These are phyloP conservation scores for Nicotiana obtusifolia DNA, from an alignment of 257 asterid genomes.

Conservation along the genomic window DNA sequence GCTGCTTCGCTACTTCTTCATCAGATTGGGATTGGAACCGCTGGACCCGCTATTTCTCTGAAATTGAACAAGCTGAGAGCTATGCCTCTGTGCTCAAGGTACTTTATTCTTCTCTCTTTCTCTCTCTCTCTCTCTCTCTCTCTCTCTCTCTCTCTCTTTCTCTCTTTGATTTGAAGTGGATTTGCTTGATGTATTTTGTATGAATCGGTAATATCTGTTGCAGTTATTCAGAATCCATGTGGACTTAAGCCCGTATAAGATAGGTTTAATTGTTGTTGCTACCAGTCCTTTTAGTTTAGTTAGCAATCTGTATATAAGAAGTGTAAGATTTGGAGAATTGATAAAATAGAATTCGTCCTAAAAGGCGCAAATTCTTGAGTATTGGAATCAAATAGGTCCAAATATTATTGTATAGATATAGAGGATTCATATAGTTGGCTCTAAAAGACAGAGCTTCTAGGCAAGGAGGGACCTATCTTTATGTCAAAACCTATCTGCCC, in stretches of 20 bases:
- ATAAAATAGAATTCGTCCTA: neutral
- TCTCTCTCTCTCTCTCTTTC: neutral
- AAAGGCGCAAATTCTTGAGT: neutral
- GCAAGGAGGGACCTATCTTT: no score
- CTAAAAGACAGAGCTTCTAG: neutral
- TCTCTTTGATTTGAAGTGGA: neutral
- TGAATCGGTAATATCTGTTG: neutral
- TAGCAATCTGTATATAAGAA: neutral
- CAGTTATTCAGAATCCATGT: neutral
- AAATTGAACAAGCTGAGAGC: slow-evolving; percentile 84
- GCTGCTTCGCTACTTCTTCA: slow-evolving; percentile 28
- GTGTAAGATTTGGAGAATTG: neutral
- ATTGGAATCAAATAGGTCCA: neutral
- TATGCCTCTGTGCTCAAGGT: slow-evolving; percentile 81
- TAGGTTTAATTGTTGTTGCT: neutral
- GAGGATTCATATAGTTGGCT: neutral
- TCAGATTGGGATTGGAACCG: slow-evolving; percentile 87
- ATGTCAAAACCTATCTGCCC: no score
- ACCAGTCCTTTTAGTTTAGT: neutral
- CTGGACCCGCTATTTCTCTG: slow-evolving; percentile 84
- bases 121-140: neutral
- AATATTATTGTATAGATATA: neutral
- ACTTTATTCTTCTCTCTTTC: neutral
- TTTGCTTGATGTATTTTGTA: neutral
- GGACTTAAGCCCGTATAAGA: neutral